A percentile compares a stretch with the other conserved stretches of the same genome.
These are phyloP conservation scores for Cyberlindnera sargentensis DNA, from an alignment of 805 yeast species.

Conservation along the genomic window DNA sequence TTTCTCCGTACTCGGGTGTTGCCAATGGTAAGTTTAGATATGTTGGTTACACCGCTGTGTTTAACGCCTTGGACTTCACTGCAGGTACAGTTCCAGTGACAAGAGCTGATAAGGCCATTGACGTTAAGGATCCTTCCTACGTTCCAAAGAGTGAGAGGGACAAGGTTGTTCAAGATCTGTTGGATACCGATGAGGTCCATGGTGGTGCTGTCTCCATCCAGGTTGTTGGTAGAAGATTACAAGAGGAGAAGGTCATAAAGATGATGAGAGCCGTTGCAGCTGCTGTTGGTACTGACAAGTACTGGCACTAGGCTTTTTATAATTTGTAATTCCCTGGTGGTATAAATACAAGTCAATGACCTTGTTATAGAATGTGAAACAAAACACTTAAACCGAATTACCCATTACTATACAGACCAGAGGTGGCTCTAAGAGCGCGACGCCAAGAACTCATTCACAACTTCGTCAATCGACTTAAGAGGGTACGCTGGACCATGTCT, in stretches of 20 bases:
- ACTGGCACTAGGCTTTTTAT: conserved; percentile 11
- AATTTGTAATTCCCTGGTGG: too few species aligned
- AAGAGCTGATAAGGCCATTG: conserved; percentile 39
- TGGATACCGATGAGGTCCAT: conserved; percentile 44
- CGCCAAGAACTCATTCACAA: conserved; percentile 4
- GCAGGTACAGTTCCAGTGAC: conserved; percentile 55
- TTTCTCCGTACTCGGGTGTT: conserved; percentile 30
- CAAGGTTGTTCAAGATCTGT: conserved; percentile 34
- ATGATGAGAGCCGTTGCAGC: conserved; percentile 35
- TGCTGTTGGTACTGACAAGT: conserved; percentile 21
- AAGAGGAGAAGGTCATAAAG: conserved; percentile 54
- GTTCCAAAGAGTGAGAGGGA: conserved; percentile 33
- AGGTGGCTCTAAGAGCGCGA: neutral
- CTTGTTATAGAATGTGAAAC: too few species aligned
- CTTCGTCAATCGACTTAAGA: conserved; percentile 34
- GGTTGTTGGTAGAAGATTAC: conserved; percentile 48
- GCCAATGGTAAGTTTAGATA: conserved; percentile 17
- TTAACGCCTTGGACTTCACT: conserved; percentile 50
- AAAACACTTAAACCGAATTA: too few species aligned
- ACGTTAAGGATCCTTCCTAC: conserved; percentile 29
- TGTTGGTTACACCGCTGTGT: conserved; percentile 42
- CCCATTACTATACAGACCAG: too few species aligned
- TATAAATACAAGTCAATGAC: too few species aligned
- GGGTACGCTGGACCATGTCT: conserved; percentile 72
- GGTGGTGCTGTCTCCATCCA: conserved; percentile 65